Evolutionary conservation across 352 stramenopile species (phyloP).

Genomic region (Blastocystis sp.): DNA sequence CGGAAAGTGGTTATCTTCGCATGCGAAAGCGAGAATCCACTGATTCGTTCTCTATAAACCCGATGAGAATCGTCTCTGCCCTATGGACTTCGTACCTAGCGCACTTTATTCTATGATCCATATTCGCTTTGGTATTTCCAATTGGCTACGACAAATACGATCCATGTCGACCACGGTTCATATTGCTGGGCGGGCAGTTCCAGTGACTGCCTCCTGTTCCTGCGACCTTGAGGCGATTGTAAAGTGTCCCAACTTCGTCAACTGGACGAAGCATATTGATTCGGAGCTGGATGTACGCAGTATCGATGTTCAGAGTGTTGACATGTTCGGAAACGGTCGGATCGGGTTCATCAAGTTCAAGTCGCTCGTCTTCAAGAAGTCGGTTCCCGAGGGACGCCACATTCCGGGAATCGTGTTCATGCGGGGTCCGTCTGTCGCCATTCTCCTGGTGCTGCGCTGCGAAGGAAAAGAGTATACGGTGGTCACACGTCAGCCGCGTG

Average conservation of each 20-base stretch:
- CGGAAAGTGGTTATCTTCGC: not conserved
- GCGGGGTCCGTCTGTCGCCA: constrained; percentile 53
- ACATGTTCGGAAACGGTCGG: constrained; percentile 45
- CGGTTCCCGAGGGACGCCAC: constrained; percentile 14
- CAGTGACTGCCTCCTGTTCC: constrained; percentile 17
- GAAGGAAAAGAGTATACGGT: constrained; percentile 54
- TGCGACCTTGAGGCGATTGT: constrained; percentile 1
- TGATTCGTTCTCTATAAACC: too few relatives aligned
- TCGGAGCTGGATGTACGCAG: not conserved
- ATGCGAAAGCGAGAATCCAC: too few relatives aligned
- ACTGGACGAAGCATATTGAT: constrained; percentile 50
- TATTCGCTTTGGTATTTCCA: too few relatives aligned
- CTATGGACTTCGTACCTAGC: too few relatives aligned
- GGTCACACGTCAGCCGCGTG: constrained; percentile 24
- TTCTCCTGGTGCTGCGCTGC: constrained; percentile 43
- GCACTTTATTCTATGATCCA: too few relatives aligned
- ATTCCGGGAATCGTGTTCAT: constrained; percentile 57
- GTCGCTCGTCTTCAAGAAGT: constrained; percentile 23
- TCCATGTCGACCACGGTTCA: constrained; percentile 23
- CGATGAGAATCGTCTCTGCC: not conserved
- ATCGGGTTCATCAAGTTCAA: constrained; percentile 57
- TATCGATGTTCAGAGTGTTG: constrained; percentile 51
- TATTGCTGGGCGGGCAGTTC: constrained; percentile 25
- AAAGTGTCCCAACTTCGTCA: constrained; percentile 32
- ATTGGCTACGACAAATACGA: too few relatives aligned